Evolutionary conservation across 306 rosid genomes (phyloP).

Genomic region (Cucumis cinereus): DNA sequence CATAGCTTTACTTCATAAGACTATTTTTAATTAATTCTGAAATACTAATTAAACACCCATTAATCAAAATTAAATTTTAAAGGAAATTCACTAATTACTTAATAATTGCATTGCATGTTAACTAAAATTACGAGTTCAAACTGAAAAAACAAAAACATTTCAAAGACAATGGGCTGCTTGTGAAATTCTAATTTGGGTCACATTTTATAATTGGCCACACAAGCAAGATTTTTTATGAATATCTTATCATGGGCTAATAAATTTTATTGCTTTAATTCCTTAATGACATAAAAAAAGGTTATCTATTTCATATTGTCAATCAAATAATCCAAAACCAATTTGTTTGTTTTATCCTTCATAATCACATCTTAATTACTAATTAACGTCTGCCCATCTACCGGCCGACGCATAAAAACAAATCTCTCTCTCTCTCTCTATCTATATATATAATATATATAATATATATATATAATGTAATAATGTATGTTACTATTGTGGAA

Average conservation of each 20-base stretch:
- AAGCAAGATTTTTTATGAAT: neutral
- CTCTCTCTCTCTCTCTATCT: neutral
- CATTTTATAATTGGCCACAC: neutral
- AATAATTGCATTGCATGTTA: no score
- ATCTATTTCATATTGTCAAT: neutral
- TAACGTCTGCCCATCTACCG: neutral
- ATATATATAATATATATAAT: no score
- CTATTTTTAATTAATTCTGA: no score
- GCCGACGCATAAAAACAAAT: slow-evolving; percentile 3
- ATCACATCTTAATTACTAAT: neutral
- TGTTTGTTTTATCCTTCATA: neutral
- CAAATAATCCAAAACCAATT: neutral
- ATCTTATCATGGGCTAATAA: neutral
- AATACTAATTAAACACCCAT: no score
- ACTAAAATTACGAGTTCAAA: neutral
- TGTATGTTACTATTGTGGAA: neutral
- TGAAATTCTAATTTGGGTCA: neutral
- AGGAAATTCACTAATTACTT: no score
- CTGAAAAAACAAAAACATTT: neutral
- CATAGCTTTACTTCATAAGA: no score
- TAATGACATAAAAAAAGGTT: neutral
- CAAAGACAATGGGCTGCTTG: neutral
- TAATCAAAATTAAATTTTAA: no score
- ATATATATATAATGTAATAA: neutral
- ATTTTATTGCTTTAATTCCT: neutral